Conservation (phyloP, 805 yeast species). For the Saccharomycopsis babjevae region DNA sequence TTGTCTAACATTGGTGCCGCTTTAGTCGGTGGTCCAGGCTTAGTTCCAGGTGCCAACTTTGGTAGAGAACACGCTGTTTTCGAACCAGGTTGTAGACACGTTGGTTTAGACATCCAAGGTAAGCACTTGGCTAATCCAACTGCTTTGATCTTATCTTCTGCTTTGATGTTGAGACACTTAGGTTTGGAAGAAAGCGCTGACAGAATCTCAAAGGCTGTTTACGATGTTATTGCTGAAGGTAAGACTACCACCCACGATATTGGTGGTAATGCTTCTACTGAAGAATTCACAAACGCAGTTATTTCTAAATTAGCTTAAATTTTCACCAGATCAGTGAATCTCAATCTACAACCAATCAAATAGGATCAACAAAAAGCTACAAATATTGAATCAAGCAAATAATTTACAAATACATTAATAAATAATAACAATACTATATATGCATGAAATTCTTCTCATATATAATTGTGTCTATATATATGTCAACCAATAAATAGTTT, state of each 20-base stretch:
- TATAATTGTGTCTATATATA: background rate
- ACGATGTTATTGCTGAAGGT: slow-evolving; percentile 84
- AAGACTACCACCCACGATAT: slow-evolving; percentile 77
- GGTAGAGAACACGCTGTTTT: slow-evolving; percentile 97
- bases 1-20: slow-evolving; percentile 98
- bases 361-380: background rate
- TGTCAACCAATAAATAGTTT: background rate
- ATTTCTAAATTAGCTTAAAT: background rate
- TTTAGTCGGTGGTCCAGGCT: slow-evolving; percentile 89
- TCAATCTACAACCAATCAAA: background rate
- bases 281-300: slow-evolving; percentile 74
- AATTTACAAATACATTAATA: background rate
- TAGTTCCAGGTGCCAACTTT: slow-evolving; percentile 96
- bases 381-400: background rate
- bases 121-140: slow-evolving; percentile 96
- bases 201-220: slow-evolving; percentile 80
- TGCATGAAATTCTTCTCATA: background rate
- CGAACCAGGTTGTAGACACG: slow-evolving; percentile 99
- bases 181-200: slow-evolving; percentile 81
- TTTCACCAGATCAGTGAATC: background rate
- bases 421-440: background rate
- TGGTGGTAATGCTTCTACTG: slow-evolving; percentile 82
- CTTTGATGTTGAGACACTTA: slow-evolving; percentile 90
- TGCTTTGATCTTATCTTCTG: slow-evolving; percentile 86
- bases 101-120: slow-evolving; percentile 93